Base-by-base conservation (phyloP, 805 yeast genomes). In the Saccharomyces kudriavzevii region DNA sequence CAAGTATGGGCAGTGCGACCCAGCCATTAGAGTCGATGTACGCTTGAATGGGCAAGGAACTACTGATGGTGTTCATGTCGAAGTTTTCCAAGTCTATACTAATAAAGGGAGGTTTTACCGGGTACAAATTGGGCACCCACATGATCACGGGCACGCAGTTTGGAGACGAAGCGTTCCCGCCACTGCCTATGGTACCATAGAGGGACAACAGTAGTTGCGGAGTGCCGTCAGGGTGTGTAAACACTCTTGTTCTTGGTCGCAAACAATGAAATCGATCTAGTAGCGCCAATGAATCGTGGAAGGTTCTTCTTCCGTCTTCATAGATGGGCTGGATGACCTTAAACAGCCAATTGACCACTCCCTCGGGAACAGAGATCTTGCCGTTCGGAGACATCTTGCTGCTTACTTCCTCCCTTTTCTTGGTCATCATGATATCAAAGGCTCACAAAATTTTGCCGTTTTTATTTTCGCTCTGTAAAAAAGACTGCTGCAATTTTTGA, bases 61-160 rank as follows among this genome's bases (percentile, higher is more conserved):
- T 74, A 17, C 85, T 65, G 35, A 74, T 65, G 70, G 74, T 74
- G 13, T 64, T 65, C 25, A 69, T 63, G 35, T 71, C 72, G n/a
- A 82, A 76, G 1, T 85, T 82, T 35, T 60, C 68, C 10, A 66
- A 45, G 22, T 77, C 74, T 10, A 90, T 79, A 62, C 75, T 86
- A 0, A 82, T 77, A n/a, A 81, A 60, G 0, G 97, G 97, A 0
- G 84, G 76, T 2, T 70, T 73, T n/a, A 62, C 59, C 0, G 97
- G 96, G 59, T 87, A 90, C 25, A 75, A 73, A 27, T 77, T 75
- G 0, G 96, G 96, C 4, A 91, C 62, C 96, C 96, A 89, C 4
- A 90, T 67, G 52, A 82, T 82, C 11, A 89, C 61, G 0, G 90
- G 91, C 17, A 80, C 69, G n/a, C 71, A 68, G 57, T 75, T 72